Percentiles rank a stretch among this genome's conserved stretches.
Evolutionary conservation across 768 basidiomycete species (phyloP).

Genomic region (Clathrus columnatus): DNA sequence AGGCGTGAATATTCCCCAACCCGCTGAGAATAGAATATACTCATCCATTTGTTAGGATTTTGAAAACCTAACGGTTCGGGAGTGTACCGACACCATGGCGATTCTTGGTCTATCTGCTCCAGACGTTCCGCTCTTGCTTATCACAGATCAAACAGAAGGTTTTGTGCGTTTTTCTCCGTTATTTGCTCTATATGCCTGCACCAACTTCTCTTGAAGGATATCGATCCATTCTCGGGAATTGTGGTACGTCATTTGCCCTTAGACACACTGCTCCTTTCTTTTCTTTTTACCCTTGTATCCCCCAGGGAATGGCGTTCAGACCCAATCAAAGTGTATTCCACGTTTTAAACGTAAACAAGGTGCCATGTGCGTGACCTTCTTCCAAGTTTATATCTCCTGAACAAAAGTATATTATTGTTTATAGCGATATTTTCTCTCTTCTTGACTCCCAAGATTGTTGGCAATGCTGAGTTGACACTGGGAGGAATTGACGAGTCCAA

Average conservation of each 20-base stretch:
- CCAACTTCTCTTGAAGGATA: constrained; percentile 14
- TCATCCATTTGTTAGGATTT: constrained; percentile 22
- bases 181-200: neutral
- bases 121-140: constrained; percentile 36
- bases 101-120: constrained; percentile 37
- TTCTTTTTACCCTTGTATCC: neutral
- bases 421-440: constrained; percentile 40
- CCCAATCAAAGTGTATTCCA: constrained; percentile 42
- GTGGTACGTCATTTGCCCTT: neutral
- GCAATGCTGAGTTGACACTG: constrained; percentile 44
- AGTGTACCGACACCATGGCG: constrained; percentile 39
- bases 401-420: neutral
- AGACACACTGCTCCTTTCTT: neutral
- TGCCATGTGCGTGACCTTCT: constrained; percentile 34
- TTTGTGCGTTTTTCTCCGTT: constrained; percentile 24
- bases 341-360: constrained; percentile 36
- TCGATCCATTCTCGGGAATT: constrained; percentile 24
- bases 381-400: neutral
- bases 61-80: constrained; percentile 38
- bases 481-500: constrained; percentile 46
- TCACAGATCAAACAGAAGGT: constrained; percentile 43
- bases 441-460: constrained; percentile 38
- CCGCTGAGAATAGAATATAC: neutral
- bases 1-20: neutral
- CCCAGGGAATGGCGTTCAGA: constrained; percentile 33